Evolutionary conservation across 2,329 filamentous ascomycete genomes (phyloP), one percentile per base, ranked within the genome.

Genomic region (Berkeleyomyces basicola): DNA sequence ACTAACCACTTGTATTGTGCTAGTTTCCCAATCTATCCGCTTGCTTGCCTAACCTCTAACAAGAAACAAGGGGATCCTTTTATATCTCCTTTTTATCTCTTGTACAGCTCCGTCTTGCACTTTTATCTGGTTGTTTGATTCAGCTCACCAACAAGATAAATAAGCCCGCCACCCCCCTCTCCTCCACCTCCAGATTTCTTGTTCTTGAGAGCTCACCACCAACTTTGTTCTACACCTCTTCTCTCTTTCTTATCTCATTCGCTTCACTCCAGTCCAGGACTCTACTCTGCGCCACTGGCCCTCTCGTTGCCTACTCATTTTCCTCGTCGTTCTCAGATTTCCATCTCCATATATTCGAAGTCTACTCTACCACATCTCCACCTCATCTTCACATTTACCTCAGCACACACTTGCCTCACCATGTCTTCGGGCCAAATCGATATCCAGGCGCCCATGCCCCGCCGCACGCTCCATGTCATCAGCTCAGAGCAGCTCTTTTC

Each of bases 401-500:
- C 31, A 9, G 14, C 9, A 53, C 10, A 42, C 40, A 43, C 10
- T 53, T 43, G 44, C n/a, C 44, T 57, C 40, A 44, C 33, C 49
- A 53, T 53, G 49, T 53, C 49, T 53, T 46, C 47, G 14, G 23
- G 44, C n/a, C 59, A 61, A 61, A 58, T 64, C 49, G 60, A 49
- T 77, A 71, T 78, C 64, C 74, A 78, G 62, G 74, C 80, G 69
- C 74, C 77, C 66, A 73, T 76, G 58, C 72, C 75, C 51, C 76
- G 76, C 68, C 75, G 76, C 67, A 74, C 70, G 62, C 72, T 77
- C 63, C 73, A 74, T 65, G 68, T 78, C 61, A 70, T 76, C 68
- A 77, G 75, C 53, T 73, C 74, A 23, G 76, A 80, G 63, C 80
- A 82, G 64, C 73, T 82, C 43, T 79, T 79, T 68, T 75, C 76